phyloP scores from a whole-genome alignment of 1,284 basidiomycete genomes.

The Boletus sp. region DNA sequence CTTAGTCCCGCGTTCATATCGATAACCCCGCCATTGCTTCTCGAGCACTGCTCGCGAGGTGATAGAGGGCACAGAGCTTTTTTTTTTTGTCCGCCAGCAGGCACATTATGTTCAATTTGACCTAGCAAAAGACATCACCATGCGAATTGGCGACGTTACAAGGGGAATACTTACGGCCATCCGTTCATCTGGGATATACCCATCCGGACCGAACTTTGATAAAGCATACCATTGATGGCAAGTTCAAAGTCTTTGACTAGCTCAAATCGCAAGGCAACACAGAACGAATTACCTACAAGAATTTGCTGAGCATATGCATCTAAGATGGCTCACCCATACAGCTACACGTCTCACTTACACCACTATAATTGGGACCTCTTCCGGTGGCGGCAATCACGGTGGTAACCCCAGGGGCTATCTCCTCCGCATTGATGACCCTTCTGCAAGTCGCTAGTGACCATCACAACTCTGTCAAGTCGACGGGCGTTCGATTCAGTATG shows the following conservation, averaged over 20 bases:
- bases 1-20: constrained; percentile 33
- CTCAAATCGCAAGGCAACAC: neutral
- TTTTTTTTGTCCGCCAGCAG: constrained; percentile 9
- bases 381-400: neutral
- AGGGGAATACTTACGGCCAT: constrained; percentile 11
- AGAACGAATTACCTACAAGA: neutral
- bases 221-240: constrained; percentile 8
- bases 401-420: neutral
- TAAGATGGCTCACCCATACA: neutral
- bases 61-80: constrained; percentile 9
- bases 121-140: neutral
- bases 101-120: constrained; percentile 16
- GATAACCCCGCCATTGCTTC: constrained; percentile 17
- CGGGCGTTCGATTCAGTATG: neutral
- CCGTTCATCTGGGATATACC: constrained; percentile 6
- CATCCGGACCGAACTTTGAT: constrained; percentile 10
- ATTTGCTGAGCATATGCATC: neutral
- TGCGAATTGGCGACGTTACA: constrained; percentile 5
- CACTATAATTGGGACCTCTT: neutral
- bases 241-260: constrained; percentile 2
- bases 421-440: neutral
- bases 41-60: constrained; percentile 3
- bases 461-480: neutral
- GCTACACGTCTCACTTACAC: neutral
- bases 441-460: neutral